These are phyloP conservation scores for Naganishia liquefaciens DNA, from an alignment of 1,284 basidiomycete species.

Conservation along the genomic window DNA sequence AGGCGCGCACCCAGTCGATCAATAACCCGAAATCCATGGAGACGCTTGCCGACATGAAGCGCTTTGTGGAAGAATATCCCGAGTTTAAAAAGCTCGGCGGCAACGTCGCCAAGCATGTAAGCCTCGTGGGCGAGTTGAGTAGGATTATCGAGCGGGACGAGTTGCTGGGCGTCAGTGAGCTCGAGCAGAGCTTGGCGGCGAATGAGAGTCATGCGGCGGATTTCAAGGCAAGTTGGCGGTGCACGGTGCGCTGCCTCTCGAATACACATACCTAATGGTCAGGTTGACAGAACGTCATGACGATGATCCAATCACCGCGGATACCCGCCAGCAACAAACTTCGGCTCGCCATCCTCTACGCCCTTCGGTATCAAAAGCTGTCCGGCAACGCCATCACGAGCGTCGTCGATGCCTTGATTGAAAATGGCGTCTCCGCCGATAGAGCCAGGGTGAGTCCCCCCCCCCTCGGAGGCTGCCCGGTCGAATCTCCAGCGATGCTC, in stretches of 20 bases:
- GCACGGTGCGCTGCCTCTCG: no score
- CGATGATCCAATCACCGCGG: conserved; percentile 66
- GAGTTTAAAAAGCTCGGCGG: conserved; percentile 95
- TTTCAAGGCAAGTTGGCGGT: conserved; percentile 65
- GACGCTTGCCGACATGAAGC: conserved; percentile 96
- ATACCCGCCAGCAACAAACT: conserved; percentile 82
- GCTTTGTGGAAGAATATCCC: conserved; percentile 97
- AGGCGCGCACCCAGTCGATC: conserved; percentile 66
- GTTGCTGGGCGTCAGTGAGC: conserved; percentile 84
- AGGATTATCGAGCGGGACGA: conserved; percentile 82
- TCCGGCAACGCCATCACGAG: conserved; percentile 77
- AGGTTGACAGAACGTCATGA: conserved; percentile 73
- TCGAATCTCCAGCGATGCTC: not conserved
- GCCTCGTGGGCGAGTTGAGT: conserved; percentile 92
- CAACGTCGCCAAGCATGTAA: conserved; percentile 98
- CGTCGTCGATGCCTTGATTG: conserved; percentile 77
- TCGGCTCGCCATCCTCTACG: conserved; percentile 89
- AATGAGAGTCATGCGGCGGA: conserved; percentile 80
- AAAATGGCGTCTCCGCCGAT: conserved; percentile 77
- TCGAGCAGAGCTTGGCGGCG: conserved; percentile 93
- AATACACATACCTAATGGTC: not conserved
- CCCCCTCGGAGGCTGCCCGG: conserved; percentile 23
- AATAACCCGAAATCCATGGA: conserved; percentile 81
- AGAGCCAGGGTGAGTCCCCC: conserved; percentile 79
- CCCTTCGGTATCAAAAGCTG: conserved; percentile 92